These are phyloP conservation scores for Theobroma grandiflorum DNA, from an alignment of 441 rosid species.

Conservation along the genomic window DNA sequence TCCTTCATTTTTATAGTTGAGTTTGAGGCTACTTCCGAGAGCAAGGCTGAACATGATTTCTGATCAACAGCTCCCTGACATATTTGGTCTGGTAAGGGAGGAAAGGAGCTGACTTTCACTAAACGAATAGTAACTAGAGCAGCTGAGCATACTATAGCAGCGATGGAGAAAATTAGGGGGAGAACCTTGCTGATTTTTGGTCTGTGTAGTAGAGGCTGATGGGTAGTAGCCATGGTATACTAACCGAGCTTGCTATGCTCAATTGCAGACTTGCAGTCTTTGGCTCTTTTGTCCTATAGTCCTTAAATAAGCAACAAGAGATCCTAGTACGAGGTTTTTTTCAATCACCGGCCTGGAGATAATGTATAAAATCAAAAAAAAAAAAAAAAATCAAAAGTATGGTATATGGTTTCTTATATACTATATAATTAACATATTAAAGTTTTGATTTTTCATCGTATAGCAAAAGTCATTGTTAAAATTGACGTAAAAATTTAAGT, in stretches of 20 bases:
- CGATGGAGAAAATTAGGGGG: constrained; percentile 48
- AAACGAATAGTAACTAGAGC: constrained; percentile 39
- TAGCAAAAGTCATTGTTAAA: too few relatives aligned
- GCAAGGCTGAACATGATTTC: constrained; percentile 51
- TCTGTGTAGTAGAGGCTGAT: constrained; percentile 53
- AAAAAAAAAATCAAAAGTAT: background rate
- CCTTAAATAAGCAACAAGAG: constrained; percentile 22
- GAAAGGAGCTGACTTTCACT: constrained; percentile 16
- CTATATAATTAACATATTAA: background rate
- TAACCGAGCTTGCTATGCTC: background rate
- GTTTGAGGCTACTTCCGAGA: constrained; percentile 43
- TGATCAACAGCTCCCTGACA: constrained; percentile 53
- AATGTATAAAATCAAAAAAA: background rate
- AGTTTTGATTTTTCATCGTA: too few relatives aligned
- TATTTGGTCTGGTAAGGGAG: constrained; percentile 29
- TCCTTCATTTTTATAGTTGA: constrained; percentile 30
- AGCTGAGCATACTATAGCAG: constrained; percentile 46
- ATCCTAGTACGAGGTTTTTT: background rate
- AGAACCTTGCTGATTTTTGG: constrained; percentile 42
- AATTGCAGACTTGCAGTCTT: background rate
- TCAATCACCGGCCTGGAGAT: background rate
- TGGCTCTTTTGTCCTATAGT: background rate
- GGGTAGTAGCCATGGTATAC: constrained; percentile 40
- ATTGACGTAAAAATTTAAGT: too few relatives aligned
- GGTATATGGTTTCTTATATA: too few relatives aligned